phyloP scores from a whole-genome alignment of 169 alveolate genomes.

The Plasmodium adleri region DNA sequence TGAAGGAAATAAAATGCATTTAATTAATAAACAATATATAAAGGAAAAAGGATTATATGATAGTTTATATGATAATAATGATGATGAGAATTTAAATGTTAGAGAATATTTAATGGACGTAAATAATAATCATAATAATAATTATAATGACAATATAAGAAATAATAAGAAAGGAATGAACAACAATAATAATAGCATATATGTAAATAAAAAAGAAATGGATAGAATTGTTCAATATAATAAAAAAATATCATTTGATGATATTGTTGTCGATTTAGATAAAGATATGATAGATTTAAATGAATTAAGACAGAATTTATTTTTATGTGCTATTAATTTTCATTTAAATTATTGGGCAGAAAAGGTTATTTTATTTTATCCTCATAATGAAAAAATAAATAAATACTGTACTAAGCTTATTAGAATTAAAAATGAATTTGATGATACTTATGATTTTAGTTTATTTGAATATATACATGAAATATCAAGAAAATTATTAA shows the following conservation, averaged over 20 bases:
- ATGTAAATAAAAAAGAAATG: conserved; percentile 36
- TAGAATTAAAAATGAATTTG: conserved; percentile 61
- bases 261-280: conserved; percentile 61
- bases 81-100: not conserved
- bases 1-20: not conserved
- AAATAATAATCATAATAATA: not conserved
- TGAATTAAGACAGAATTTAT: conserved; percentile 40
- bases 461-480: conserved; percentile 50
- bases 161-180: not conserved
- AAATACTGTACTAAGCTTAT: conserved; percentile 47
- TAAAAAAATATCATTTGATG: conserved; percentile 49
- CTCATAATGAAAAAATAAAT: conserved; percentile 66
- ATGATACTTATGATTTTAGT: conserved; percentile 59
- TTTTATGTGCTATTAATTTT: conserved; percentile 72
- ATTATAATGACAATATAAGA: not conserved
- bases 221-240: conserved; percentile 41
- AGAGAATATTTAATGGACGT: conserved; percentile 4
- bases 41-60: not conserved
- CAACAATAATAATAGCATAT: not conserved
- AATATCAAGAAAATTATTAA: conserved; percentile 47
- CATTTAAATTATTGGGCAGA: conserved; percentile 73
- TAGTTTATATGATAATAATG: not conserved
- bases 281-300: conserved; percentile 50
- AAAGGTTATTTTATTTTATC: conserved; percentile 73
- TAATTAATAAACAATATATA: not conserved